Base-by-base conservation (phyloP, 2,329 filamentous ascomycete species). In the Thielaviopsis populi region DNA sequence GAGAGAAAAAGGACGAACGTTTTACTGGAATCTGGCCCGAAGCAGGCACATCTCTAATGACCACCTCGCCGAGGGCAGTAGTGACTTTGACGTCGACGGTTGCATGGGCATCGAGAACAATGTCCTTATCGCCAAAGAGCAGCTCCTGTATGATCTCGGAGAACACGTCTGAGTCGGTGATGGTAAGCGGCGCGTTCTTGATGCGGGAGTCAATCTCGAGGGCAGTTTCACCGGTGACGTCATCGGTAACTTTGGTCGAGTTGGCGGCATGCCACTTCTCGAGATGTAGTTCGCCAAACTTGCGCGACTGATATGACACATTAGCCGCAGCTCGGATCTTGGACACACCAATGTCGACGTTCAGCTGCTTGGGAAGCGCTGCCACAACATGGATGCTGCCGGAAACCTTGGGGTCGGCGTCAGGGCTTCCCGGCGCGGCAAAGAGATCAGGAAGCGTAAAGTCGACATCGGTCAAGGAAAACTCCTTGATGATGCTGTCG, bases 1-100 rank as follows among this genome's bases (percentile, higher is more conserved):
- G 61, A 46, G 65, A 65, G 77, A 80, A 77, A 75, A 79, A 79
- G 75, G 79, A 89, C 91, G 84, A 86, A 96, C 91, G 88, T 83
- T 95, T 95, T 78, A 97, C 83, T 75, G 88, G 88, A 71, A 99
- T 85, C 71, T 86, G 83, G 69, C 94, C 91, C 77, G 91, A 81
- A 73, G 84, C 90, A 59, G 92, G 92, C 70, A 99, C 87, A 68
- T 87, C 84, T 73, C 89, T 89, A 70, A 97, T 78, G 63, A 87
- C 81, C 70, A 97, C 82, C 69, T 86, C 79, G 59, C 94, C 94
- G 67, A 99, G 79, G 30, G 87, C 85, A 37, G 91, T 96, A 65
- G 84, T 79, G 61, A 96, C 83, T 70, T 88, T 83, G 68, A 91
- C 88, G 73, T 95, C 89, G 65, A 97, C 90, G 53, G 82, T 79